Conservation (phyloP, 2,329 filamentous ascomycete genomes). For the Aureobasidium sp. region DNA sequence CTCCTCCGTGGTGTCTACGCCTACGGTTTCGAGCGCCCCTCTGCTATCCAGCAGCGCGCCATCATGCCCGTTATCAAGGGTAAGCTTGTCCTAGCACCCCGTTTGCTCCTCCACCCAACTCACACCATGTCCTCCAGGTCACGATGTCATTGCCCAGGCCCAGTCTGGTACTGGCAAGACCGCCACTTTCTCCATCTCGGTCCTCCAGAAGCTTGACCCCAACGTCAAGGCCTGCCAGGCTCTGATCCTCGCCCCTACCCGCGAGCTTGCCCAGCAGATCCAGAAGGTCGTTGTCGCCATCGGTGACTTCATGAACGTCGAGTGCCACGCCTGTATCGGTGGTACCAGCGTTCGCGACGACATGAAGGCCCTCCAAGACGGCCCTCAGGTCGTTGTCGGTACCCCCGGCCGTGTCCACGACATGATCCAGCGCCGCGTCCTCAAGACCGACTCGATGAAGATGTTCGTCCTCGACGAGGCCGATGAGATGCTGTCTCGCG, state of each 20-base stretch:
- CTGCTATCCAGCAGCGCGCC: constrained; percentile 98
- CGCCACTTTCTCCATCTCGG: constrained; percentile 98
- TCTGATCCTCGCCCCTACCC: constrained; percentile 92
- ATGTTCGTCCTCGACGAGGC: constrained; percentile 99
- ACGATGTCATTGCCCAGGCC: constrained; percentile 99
- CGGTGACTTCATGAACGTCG: constrained; percentile 98
- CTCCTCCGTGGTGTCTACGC: constrained; percentile 98
- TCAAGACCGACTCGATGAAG: constrained; percentile 98
- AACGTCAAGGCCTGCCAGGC: constrained; percentile 94
- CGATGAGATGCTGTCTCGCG: constrained; percentile 98
- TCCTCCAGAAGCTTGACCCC: constrained; percentile 97
- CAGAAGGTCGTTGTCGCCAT: constrained; percentile 99
- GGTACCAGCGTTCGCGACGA: constrained; percentile 97
- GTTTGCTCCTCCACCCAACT: constrained; percentile 3
- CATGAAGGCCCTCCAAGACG: constrained; percentile 95
- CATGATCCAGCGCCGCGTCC: constrained; percentile 97
- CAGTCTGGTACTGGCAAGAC: constrained; percentile 99
- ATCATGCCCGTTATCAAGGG: constrained; percentile 99
- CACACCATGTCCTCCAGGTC: constrained; percentile 47
- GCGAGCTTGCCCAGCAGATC: constrained; percentile 98
- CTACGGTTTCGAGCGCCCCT: constrained; percentile 99
- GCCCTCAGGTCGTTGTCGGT: constrained; percentile 94
- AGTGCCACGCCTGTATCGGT: constrained; percentile 99
- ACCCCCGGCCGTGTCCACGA: constrained; percentile 98
- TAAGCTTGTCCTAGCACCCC: constrained; percentile 44